A percentile compares a stretch with the other conserved stretches of the same genome.
Conservation (phyloP, 1,139 yeast species). For the Wickerhamiella infanticola region DNA sequence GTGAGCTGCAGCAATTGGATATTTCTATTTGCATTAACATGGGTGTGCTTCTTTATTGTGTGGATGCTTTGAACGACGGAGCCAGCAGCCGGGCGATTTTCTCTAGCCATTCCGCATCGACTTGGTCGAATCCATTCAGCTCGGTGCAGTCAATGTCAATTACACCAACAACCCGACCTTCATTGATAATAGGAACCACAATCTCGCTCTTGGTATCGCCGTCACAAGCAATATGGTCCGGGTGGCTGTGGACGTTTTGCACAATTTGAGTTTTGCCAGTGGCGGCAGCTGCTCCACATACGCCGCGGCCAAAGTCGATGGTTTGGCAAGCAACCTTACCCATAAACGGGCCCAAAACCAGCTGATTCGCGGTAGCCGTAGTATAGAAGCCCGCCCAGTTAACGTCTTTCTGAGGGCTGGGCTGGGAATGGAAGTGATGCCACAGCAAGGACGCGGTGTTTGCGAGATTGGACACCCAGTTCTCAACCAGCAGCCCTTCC, state of each 20-base stretch:
- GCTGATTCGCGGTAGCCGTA: conserved; percentile 24
- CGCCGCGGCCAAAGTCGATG: conserved; percentile 68
- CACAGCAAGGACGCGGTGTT: conserved; percentile 76
- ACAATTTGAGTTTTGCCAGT: conserved; percentile 52
- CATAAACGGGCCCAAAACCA: conserved; percentile 83
- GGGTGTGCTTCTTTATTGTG: conserved; percentile 63
- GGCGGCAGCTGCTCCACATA: conserved; percentile 75
- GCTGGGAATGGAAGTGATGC: conserved; percentile 63
- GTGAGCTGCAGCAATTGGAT: conserved; percentile 73
- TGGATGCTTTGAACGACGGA: conserved; percentile 31
- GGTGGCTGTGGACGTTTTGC: conserved; percentile 55
- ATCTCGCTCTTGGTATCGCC: conserved; percentile 88
- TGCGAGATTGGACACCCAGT: conserved; percentile 82
- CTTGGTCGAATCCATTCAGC: conserved; percentile 46
- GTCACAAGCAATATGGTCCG: conserved; percentile 95
- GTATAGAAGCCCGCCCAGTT: conserved; percentile 95
- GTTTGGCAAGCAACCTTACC: conserved; percentile 93
- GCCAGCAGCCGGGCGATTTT: conserved; percentile 36
- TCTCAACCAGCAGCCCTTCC: conserved; percentile 47
- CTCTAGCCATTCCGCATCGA: conserved; percentile 48
- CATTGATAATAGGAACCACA: conserved; percentile 58
- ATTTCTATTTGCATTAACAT: conserved; percentile 43
- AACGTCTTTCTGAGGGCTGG: conserved; percentile 26
- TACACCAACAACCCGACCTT: conserved; percentile 46
- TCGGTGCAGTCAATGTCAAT: conserved; percentile 72